These are phyloP conservation scores for Podochytrium sp. DNA, from an alignment of 192 early-diverging fungal genomes.

Conservation along the genomic window DNA sequence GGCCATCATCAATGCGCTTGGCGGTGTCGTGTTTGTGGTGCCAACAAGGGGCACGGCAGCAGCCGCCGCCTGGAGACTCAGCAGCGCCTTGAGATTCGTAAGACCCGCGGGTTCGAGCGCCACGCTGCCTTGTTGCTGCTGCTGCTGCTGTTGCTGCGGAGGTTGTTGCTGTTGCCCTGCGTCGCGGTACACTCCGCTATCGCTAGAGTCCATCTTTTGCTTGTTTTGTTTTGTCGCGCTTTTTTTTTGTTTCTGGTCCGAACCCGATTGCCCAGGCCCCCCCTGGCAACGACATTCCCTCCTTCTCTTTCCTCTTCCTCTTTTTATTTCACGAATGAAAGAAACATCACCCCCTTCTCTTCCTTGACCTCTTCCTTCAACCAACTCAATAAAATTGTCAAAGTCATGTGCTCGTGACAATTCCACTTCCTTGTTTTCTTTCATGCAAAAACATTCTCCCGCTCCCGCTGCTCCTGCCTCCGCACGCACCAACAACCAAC, in stretches of 20 bases:
- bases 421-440: not conserved
- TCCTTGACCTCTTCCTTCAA: not conserved
- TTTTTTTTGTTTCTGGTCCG: no score
- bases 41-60: no score
- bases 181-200: no score
- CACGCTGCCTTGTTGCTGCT: not conserved
- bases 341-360: not conserved
- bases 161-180: not conserved
- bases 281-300: not conserved
- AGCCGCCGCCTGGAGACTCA: not conserved
- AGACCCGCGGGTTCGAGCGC: not conserved
- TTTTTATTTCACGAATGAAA: not conserved
- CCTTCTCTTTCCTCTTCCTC: not conserved
- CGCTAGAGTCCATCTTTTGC: no score
- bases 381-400: not conserved
- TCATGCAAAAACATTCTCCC: not conserved
- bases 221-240: no score
- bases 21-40: no score
- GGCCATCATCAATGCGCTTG: no score
- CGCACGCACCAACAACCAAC: not conserved
- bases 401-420: not conserved
- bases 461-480: not conserved
- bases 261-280: not conserved
- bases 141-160: not conserved
- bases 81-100: not conserved